These are phyloP conservation scores for Populus ilicifolia DNA, from an alignment of 345 rosid species.

Conservation along the genomic window DNA sequence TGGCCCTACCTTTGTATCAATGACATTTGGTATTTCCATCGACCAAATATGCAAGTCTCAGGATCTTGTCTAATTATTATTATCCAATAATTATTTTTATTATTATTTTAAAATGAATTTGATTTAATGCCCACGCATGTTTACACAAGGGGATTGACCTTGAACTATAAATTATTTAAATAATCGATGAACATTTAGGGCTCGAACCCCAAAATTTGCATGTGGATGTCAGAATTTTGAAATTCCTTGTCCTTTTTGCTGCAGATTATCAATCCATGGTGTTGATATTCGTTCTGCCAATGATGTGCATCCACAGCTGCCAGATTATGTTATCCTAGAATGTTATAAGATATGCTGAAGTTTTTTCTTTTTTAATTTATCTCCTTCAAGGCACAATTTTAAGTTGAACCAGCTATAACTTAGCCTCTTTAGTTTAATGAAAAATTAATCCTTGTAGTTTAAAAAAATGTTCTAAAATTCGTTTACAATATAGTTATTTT, in stretches of 20 bases:
- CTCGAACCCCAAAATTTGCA: background rate
- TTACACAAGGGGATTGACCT: background rate
- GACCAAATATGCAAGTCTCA: background rate
- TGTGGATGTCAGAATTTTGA: background rate
- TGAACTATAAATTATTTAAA: background rate
- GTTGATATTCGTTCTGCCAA: background rate
- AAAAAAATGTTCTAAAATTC: too few species aligned
- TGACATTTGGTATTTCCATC: background rate
- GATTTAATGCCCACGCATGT: background rate
- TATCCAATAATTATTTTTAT: background rate
- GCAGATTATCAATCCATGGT: background rate
- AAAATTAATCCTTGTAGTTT: too few species aligned
- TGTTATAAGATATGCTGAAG: too few species aligned
- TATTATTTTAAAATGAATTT: background rate
- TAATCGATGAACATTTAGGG: background rate
- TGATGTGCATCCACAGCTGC: too few species aligned
- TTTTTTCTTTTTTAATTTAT: too few species aligned
- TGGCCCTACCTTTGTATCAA: background rate
- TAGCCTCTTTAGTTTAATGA: too few species aligned
- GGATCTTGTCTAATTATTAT: slow-evolving; percentile 12
- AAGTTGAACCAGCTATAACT: too few species aligned
- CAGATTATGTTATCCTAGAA: too few species aligned
- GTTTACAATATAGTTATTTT: too few species aligned
- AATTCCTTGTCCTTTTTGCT: background rate
- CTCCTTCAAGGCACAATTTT: too few species aligned